Evolutionary conservation across 1,284 basidiomycete species (phyloP), one percentile per base, ranked within the genome.

Genomic region (Ustilago esculenta): DNA sequence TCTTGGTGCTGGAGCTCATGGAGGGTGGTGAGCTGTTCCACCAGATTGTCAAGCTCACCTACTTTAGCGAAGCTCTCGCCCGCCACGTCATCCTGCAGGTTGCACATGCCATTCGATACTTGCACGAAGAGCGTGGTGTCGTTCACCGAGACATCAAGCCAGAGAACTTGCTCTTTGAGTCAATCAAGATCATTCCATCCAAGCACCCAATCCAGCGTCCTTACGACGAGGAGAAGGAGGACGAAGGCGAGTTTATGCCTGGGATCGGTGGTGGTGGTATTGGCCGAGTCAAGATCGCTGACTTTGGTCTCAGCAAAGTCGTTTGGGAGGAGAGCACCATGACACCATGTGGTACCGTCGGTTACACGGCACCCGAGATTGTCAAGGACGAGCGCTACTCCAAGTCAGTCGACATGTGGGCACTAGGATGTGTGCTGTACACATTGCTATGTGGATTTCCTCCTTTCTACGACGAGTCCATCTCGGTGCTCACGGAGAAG

Each of bases 351-450:
- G 96, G 96, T 27, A 99, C 96, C 1, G 95, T 98, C 24, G 96
- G 96, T 5, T 99, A 99, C 84, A 98, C 96, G 3, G 96, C 96
- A 4, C 96, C 96, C 2, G 96, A 99, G 84, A 99, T 99, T 69
- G 96, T 99, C 79, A 98, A 98, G 84, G 96, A 98, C 82, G 94
- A 99, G 85, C 88, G 95, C 23, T 99, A 99, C 83, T 92, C 90
- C 82, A 98, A 97, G 85, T 92, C 90, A 77, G 96, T 98, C 53
- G 96, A 99, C 83, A 98, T 98, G 96, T 99, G 96, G 96, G 96
- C 96, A 3, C 85, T 98, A 34, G 96, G 96, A 25, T 99, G 96
- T 83, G 96, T 99, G 20, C 86, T 99, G 5, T 99, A 99, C 84
- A 99, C 96, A 1, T 85, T 98, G 3, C 87, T 99, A n/a, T 98